Evolutionary conservation across 108 stramenopile species (phyloP).

Genomic region (Parietichytrium sp.): DNA sequence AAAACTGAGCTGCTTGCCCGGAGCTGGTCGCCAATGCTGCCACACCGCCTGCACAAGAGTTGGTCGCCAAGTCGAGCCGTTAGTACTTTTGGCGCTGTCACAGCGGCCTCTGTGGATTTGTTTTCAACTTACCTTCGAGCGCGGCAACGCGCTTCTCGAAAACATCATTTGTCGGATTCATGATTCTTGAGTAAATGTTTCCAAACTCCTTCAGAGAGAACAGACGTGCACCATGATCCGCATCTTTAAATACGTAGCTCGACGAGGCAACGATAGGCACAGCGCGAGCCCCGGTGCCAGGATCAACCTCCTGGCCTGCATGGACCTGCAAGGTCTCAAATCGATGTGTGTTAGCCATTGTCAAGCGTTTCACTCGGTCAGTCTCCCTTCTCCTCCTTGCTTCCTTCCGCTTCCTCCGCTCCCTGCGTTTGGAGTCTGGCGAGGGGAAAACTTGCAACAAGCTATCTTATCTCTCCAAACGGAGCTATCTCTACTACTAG

Average conservation of each 20-base stretch:
- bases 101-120: conserved; percentile 44
- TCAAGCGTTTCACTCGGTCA: too few species aligned
- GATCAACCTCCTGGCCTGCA: neutral
- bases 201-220: conserved; percentile 80
- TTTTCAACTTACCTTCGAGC: too few species aligned
- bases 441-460: too few species aligned
- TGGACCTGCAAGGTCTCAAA: conserved; percentile 41
- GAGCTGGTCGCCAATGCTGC: conserved; percentile 63
- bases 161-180: conserved; percentile 63
- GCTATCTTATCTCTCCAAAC: too few species aligned
- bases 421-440: too few species aligned
- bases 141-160: conserved; percentile 69
- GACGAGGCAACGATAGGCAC: conserved; percentile 75
- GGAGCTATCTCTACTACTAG: too few species aligned
- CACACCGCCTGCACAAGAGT: neutral
- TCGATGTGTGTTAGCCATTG: conserved; percentile 11
- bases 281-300: conserved; percentile 51
- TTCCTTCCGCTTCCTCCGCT: too few species aligned
- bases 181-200: conserved; percentile 70
- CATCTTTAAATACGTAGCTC: conserved; percentile 68
- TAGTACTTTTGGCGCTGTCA: neutral
- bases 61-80: neutral
- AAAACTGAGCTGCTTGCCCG: conserved; percentile 72
- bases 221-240: conserved; percentile 77
- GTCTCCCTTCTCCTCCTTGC: too few species aligned